phyloP scores from a whole-genome alignment of 345 rosid genomes.

The Hevea brasiliensis region DNA sequence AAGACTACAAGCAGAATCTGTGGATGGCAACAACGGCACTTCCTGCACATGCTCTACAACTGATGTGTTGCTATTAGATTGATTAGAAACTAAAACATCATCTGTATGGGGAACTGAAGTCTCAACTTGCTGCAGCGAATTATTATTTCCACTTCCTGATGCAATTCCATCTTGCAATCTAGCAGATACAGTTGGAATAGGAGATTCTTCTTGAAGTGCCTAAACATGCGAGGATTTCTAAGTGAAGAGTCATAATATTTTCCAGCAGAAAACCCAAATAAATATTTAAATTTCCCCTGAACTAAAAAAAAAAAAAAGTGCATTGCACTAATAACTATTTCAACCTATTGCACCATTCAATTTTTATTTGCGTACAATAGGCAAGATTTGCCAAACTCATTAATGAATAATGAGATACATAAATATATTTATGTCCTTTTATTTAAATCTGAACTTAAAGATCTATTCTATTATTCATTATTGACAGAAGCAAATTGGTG shows the following conservation, averaged over 20 bases:
- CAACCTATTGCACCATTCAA: too few species aligned
- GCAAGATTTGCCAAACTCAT: too few species aligned
- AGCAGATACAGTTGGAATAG: slow-evolving; percentile 33
- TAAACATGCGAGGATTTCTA: slow-evolving; percentile 19
- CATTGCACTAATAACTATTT: too few species aligned
- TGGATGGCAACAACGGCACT: slow-evolving; percentile 14
- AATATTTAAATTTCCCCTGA: too few species aligned
- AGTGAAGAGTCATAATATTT: neutral
- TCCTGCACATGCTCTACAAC: slow-evolving; percentile 16
- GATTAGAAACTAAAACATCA: slow-evolving; percentile 18
- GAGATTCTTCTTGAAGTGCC: slow-evolving; percentile 32
- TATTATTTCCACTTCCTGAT: slow-evolving; percentile 21
- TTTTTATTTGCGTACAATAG: too few species aligned
- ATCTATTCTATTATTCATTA: too few species aligned
- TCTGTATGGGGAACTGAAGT: neutral
- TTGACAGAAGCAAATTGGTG: too few species aligned
- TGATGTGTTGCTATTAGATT: neutral
- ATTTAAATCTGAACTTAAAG: too few species aligned
- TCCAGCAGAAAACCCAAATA: slow-evolving; percentile 6
- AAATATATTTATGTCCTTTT: too few species aligned
- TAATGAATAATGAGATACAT: too few species aligned
- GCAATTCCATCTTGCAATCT: slow-evolving; percentile 33
- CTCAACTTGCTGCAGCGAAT: slow-evolving; percentile 30
- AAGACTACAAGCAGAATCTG: slow-evolving; percentile 7
- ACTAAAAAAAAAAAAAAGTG: too few species aligned